Evolutionary conservation across 139 green algal genomes (phyloP).

Genomic region (Tetraselmis striata): DNA sequence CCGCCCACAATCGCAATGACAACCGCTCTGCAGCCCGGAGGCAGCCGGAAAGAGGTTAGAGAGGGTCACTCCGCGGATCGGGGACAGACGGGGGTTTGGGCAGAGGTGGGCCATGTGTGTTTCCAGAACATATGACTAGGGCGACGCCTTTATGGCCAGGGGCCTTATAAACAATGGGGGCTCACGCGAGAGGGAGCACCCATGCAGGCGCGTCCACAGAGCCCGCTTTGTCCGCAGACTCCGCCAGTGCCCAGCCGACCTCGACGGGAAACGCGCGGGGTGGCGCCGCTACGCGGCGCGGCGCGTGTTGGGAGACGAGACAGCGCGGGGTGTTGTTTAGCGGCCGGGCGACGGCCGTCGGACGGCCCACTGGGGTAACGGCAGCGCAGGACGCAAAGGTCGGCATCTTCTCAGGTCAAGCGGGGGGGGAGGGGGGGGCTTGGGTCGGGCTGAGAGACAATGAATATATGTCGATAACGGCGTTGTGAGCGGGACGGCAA

Average conservation of each 20-base stretch:
- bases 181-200: background rate
- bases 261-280: background rate
- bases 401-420: no score
- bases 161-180: background rate
- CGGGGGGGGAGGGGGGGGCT: no score
- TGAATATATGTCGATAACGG: no score
- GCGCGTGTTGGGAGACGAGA: background rate
- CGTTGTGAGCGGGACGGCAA: no score
- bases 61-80: background rate
- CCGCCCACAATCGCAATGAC: background rate
- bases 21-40: background rate
- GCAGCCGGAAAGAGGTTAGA: background rate
- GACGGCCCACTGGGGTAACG: background rate
- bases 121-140: no score
- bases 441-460: no score
- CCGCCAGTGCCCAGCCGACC: background rate
- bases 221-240: background rate
- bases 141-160: no score
- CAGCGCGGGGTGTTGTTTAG: background rate
- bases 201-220: background rate
- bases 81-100: background rate
- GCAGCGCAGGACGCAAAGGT: background rate
- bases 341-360: background rate
- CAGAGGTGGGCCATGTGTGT: background rate
- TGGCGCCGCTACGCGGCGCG: background rate